phyloP scores from a whole-genome alignment of 352 stramenopile species.

The Pythium diclinum region DNA sequence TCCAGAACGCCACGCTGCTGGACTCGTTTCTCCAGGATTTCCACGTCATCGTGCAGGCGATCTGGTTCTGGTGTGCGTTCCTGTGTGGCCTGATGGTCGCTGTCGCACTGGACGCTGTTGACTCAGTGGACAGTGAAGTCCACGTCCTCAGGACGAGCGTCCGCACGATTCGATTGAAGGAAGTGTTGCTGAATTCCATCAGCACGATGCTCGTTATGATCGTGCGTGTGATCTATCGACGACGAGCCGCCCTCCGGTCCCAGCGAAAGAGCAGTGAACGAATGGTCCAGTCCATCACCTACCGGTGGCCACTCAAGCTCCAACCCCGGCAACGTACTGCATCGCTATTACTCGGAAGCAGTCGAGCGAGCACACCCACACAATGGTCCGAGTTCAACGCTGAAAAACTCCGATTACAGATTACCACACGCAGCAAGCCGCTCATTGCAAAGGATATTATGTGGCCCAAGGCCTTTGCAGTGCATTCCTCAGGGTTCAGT shows the following conservation, averaged over 20 bases:
- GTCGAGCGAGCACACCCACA: background rate
- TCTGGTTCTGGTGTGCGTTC: conserved; percentile 3
- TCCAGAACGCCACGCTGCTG: conserved; percentile 10
- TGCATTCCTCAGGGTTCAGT: background rate
- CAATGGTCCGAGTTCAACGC: background rate
- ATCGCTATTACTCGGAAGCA: background rate
- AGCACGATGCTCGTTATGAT: conserved; percentile 16
- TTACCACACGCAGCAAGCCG: background rate
- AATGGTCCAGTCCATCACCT: conserved; percentile 15
- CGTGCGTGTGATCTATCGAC: conserved; percentile 16
- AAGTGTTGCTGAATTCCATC: conserved; percentile 24
- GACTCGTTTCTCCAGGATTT: conserved; percentile 23
- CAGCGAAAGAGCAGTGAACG: background rate
- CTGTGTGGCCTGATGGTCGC: conserved; percentile 6
- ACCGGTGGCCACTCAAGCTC: conserved; percentile 16
- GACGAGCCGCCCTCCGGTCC: background rate
- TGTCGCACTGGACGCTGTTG: conserved; percentile 5
- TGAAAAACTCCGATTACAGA: background rate
- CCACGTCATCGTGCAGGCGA: conserved; percentile 5
- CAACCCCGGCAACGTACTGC: background rate
- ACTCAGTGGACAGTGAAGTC: background rate
- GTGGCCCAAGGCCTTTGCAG: background rate
- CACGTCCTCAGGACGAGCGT: background rate
- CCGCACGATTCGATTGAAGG: conserved; percentile 11
- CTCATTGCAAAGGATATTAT: conserved; percentile 10